These are phyloP conservation scores for Myriangium duriaei DNA, from an alignment of 2,329 filamentous ascomycete genomes.

Conservation along the genomic window DNA sequence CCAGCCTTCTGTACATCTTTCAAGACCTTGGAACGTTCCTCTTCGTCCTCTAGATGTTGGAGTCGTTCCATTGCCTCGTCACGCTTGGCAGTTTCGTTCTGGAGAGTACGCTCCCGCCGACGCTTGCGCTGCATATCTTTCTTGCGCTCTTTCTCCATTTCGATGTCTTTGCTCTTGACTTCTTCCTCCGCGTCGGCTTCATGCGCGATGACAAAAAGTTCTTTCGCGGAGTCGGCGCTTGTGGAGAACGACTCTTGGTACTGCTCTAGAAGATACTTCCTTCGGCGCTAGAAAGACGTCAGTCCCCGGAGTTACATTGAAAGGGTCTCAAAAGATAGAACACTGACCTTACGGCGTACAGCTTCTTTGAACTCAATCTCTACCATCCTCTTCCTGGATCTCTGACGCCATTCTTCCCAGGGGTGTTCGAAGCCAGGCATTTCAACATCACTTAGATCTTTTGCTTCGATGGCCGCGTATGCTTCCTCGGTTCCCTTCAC, in stretches of 20 bases:
- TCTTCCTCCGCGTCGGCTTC: constrained; percentile 72
- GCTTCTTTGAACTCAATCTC: constrained; percentile 53
- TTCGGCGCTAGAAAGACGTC: constrained; percentile 40
- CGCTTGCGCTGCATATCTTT: constrained; percentile 99
- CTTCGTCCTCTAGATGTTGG: constrained; percentile 65
- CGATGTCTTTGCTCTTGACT: constrained; percentile 79
- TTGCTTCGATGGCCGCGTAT: constrained; percentile 47
- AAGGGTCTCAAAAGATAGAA: constrained; percentile 23
- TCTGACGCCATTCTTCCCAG: constrained; percentile 40
- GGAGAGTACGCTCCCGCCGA: constrained; percentile 84
- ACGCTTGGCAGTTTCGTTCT: constrained; percentile 75
- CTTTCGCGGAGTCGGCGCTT: constrained; percentile 59
- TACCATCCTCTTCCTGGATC: constrained; percentile 53
- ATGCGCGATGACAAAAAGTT: constrained; percentile 63
- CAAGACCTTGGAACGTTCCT: constrained; percentile 67
- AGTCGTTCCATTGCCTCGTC: constrained; percentile 67
- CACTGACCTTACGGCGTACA: constrained; percentile 50
- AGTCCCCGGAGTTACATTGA: constrained; percentile 3
- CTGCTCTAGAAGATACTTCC: constrained; percentile 42
- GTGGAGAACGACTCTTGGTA: constrained; percentile 48
- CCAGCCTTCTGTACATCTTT: constrained; percentile 80
- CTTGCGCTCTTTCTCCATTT: constrained; percentile 95
- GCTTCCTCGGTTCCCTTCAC: constrained; percentile 44
- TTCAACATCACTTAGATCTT: constrained; percentile 50
- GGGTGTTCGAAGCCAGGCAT: constrained; percentile 38